A percentile compares a stretch with the other conserved stretches of the same genome.
phyloP scores from a whole-genome alignment of 1,139 yeast genomes.

The Yarrowia galli region DNA sequence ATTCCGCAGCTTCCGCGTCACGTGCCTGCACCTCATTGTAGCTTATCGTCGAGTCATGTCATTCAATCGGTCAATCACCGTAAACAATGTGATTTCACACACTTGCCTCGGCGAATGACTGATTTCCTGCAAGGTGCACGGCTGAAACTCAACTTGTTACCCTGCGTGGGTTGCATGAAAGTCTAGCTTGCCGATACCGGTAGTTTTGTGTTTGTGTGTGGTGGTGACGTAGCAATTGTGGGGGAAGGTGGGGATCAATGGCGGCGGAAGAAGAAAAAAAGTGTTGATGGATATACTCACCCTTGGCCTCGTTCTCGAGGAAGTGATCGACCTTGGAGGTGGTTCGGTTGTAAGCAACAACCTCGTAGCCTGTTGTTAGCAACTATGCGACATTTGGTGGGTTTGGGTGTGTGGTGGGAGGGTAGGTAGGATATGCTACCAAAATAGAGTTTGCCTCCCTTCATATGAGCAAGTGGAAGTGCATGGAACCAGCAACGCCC shows the following conservation, averaged over 20 bases:
- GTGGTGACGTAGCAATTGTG: conserved; percentile 30
- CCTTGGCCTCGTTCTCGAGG: conserved; percentile 94
- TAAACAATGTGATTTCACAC: background rate
- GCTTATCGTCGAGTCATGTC: background rate
- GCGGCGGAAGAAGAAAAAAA: background rate
- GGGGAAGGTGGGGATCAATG: conserved; percentile 10
- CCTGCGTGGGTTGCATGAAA: conserved; percentile 38
- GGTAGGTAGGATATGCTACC: background rate
- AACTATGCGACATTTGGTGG: conserved; percentile 29
- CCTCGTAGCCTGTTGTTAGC: conserved; percentile 58
- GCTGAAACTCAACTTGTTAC: conserved; percentile 37
- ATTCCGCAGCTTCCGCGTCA: background rate
- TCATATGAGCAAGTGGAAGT: conserved; percentile 37
- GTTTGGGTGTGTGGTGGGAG: background rate
- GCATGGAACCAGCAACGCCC: conserved; percentile 31
- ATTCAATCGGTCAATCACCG: background rate
- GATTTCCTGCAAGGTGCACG: conserved; percentile 27
- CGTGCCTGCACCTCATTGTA: background rate
- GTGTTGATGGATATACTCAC: conserved; percentile 48
- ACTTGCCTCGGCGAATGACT: conserved; percentile 36
- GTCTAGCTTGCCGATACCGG: conserved; percentile 34
- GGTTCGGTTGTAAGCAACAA: conserved; percentile 98
- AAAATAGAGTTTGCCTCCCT: conserved; percentile 14
- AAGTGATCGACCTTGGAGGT: conserved; percentile 94
- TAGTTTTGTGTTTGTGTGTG: background rate